phyloP scores from a whole-genome alignment of 2,329 filamentous ascomycete species.

The Fusarium begoniae region DNA sequence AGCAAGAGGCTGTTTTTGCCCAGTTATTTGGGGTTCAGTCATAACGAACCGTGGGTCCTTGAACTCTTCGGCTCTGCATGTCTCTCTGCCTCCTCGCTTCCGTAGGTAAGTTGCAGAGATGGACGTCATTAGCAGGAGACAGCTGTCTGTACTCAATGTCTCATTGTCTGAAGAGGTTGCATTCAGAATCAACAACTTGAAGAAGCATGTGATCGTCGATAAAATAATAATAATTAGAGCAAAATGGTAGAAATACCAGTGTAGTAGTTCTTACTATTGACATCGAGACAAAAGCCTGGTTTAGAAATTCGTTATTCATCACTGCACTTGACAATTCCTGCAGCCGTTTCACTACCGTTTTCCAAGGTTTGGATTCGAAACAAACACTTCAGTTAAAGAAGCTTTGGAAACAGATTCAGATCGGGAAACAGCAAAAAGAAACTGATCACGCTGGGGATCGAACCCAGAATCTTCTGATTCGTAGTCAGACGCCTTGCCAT shows the following conservation, averaged over 20 bases:
- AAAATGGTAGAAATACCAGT: background rate
- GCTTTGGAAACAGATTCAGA: background rate
- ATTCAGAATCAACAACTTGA: background rate
- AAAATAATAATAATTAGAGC: background rate
- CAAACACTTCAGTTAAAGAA: background rate
- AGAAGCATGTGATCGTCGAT: background rate
- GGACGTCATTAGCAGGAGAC: background rate
- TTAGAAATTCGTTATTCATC: accelerated
- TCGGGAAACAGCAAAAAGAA: background rate
- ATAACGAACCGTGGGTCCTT: background rate
- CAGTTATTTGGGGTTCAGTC: background rate
- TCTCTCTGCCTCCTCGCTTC: background rate
- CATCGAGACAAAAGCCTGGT: background rate
- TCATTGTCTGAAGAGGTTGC: background rate
- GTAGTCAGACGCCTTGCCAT: conserved; percentile 44
- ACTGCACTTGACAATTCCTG: background rate
- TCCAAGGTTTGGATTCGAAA: background rate
- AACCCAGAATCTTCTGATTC: conserved; percentile 45
- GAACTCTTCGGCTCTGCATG: background rate
- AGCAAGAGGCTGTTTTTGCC: background rate
- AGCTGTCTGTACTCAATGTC: background rate
- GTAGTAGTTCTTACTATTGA: background rate
- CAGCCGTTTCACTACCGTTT: background rate
- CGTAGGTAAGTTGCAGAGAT: background rate
- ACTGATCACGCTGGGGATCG: conserved; percentile 39